Conservation (phyloP, 2,329 filamentous ascomycete species). For the Talaromyces sp. region DNA sequence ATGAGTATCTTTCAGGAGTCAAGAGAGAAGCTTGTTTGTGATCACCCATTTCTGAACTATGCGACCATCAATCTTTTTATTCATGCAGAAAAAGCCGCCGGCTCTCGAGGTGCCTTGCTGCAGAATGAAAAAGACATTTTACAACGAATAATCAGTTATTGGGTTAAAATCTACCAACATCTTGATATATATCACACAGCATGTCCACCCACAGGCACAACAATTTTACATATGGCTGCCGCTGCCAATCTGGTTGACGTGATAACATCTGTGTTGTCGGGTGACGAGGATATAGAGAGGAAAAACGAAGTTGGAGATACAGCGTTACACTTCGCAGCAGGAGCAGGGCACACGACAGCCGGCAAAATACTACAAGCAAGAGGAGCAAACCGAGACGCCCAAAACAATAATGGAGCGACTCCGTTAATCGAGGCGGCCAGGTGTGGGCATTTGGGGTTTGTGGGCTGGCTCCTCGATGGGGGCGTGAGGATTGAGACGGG, state of each 20-base stretch:
- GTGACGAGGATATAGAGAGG: background rate
- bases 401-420: background rate
- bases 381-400: background rate
- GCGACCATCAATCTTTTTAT: constrained; percentile 1
- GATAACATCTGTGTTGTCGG: background rate
- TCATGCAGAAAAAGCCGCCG: constrained; percentile 5
- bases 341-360: background rate
- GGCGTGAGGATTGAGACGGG: background rate
- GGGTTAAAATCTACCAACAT: background rate
- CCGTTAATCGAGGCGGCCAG: constrained; percentile 4
- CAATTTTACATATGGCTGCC: constrained; percentile 6
- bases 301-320: constrained; percentile 1
- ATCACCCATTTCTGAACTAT: background rate
- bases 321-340: constrained; percentile 5
- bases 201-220: background rate
- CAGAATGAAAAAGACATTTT: background rate
- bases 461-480: constrained; percentile 6
- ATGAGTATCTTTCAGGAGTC: background rate
- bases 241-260: constrained; percentile 4
- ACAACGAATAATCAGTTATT: background rate
- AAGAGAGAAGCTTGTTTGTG: background rate
- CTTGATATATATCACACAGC: background rate
- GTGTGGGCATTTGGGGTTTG: constrained; percentile 1
- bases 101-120: background rate
- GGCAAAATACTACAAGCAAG: background rate